Percentiles rank a stretch among this genome's conserved stretches.
These are phyloP conservation scores for Irpex sp. DNA, from an alignment of 1,284 basidiomycete genomes.

Conservation along the genomic window DNA sequence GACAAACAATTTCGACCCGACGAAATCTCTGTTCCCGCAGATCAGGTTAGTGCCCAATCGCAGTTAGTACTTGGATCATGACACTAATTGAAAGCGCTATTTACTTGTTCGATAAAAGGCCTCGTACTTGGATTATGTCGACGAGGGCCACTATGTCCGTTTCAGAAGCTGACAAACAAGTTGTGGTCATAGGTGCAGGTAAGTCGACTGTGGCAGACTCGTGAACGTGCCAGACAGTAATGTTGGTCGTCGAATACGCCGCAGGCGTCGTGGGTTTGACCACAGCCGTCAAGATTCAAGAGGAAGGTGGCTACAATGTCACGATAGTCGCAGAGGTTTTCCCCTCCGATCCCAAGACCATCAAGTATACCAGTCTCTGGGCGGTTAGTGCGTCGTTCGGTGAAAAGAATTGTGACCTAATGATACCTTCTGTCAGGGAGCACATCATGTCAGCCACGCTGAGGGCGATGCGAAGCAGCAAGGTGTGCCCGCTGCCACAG, in stretches of 20 bases:
- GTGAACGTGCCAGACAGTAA: background rate
- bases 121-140: no score
- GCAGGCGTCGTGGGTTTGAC: conserved; percentile 71
- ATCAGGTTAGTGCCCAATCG: no score
- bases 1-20: no score
- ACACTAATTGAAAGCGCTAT: no score
- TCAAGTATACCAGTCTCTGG: conserved; percentile 74
- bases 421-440: conserved; percentile 39
- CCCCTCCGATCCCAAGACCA: conserved; percentile 63
- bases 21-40: no score
- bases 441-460: conserved; percentile 64
- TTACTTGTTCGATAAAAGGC: no score
- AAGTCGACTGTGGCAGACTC: background rate
- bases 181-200: conserved; percentile 32
- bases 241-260: background rate
- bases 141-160: background rate
- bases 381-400: conserved; percentile 46
- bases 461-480: conserved; percentile 45
- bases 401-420: conserved; percentile 5
- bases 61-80: no score
- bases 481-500: conserved; percentile 31
- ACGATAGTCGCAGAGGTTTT: conserved; percentile 65
- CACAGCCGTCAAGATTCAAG: conserved; percentile 63
- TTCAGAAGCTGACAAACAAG: conserved; percentile 15
- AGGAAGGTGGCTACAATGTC: conserved; percentile 52